Percentiles rank a stretch among this genome's conserved stretches.
Evolutionary conservation across 345 rosid genomes (phyloP).

Genomic region (Eucalyptus sp.): DNA sequence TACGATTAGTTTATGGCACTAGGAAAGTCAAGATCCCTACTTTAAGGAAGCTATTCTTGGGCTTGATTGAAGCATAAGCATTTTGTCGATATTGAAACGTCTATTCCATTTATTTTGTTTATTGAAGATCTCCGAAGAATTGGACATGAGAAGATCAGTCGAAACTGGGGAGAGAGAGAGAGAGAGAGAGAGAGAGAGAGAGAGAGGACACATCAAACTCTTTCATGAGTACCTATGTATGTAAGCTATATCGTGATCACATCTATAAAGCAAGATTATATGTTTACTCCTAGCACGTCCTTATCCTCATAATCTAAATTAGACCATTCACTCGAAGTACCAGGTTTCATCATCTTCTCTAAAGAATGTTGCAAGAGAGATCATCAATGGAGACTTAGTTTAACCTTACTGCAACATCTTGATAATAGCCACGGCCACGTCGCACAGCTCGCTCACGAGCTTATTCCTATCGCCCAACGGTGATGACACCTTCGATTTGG

Average conservation of each 20-base stretch:
- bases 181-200: background rate
- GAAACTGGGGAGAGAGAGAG: background rate
- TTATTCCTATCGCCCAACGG: constrained; percentile 44
- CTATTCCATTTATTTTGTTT: background rate
- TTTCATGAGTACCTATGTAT: background rate
- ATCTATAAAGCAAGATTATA: background rate
- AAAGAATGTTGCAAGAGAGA: background rate
- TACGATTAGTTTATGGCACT: background rate
- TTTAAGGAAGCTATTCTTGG: background rate
- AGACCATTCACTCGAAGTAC: background rate
- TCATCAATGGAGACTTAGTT: background rate
- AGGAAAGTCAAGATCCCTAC: background rate
- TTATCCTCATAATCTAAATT: background rate
- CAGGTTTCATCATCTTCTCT: background rate
- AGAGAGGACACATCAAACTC: background rate
- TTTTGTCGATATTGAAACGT: background rate
- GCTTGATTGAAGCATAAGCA: background rate
- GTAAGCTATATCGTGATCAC: background rate
- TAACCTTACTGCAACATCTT: constrained; percentile 18
- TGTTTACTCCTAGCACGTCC: background rate
- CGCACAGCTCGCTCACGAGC: constrained; percentile 37
- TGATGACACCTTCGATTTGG: constrained; percentile 13
- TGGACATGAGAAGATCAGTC: background rate
- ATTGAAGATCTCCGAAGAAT: background rate
- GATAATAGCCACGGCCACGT: constrained; percentile 59